Evolutionary conservation across 2,329 filamentous ascomycete genomes (phyloP), one percentile per base, ranked within the genome.

Genomic region (Bipolaris bicolor): DNA sequence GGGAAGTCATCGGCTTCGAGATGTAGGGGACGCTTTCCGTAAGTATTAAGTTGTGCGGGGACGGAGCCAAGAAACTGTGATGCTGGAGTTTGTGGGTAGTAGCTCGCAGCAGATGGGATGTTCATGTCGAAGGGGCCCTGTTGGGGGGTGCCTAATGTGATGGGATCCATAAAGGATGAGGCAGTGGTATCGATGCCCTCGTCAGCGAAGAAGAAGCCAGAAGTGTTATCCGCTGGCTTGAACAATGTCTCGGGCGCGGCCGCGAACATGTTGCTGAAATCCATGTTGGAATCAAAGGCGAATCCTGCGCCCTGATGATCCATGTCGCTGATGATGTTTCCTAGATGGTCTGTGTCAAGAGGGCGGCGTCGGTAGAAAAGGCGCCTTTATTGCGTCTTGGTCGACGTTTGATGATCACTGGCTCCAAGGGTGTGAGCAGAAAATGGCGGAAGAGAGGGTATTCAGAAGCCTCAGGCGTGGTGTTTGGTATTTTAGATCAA

Each of bases 101-200:
- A 55, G 47, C 55, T 69, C 52, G 67, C 26, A 34, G 60, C 44
- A 49, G 61, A 51, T 39, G 64, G 61, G 52, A 59, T 52, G 33
- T 64, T 55, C 52, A 55, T 64, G 20, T 61, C 55, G 58, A 63
- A 73, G 53, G 59, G 53, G 41, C 61, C 50, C 45, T 69, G 61
- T 55, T 66, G 66, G 58, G 67, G 59, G 29, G 59, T 60, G 31
- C 61, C 52, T 46, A 71, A 64, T 22, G 71, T 24, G 39, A 57
- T 55, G 20, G 69, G 60, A 59, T 66, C 60, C 41, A 68, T 60
- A 29, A 64, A 65, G 49, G 54, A 46, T 54, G 57, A 55, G 55
- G 64, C 59, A 46, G 50, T 62, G 22, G 72, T 74, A 49, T 75
- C 71, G 60, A 75, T 72, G 22, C 64, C 72, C 66, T 76, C 73